Evolutionary conservation across 202 grass and related monocot genomes (phyloP).

Genomic region (Zizania palustris): DNA sequence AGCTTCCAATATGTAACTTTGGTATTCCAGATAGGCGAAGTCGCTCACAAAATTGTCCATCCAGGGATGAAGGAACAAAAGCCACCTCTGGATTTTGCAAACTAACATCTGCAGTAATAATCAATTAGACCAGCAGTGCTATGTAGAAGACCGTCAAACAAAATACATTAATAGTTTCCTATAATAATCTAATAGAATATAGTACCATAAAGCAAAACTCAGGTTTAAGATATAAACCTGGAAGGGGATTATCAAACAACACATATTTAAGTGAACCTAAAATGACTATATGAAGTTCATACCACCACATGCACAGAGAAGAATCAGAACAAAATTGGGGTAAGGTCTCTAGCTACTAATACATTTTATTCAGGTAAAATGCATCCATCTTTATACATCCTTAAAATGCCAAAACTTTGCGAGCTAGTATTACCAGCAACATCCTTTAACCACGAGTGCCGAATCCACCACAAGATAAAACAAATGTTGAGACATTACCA

Average conservation of each 20-base stretch:
- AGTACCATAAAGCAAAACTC: not conserved
- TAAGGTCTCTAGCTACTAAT: not conserved
- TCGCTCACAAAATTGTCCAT: constrained; percentile 69
- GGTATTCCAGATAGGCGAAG: constrained; percentile 62
- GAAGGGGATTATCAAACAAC: not conserved
- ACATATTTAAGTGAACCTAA: not conserved
- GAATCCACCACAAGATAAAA: not conserved
- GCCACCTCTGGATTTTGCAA: constrained; percentile 61
- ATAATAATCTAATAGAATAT: constrained; percentile 4
- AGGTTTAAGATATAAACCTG: not conserved
- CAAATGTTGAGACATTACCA: not conserved
- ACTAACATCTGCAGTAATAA: constrained; percentile 62
- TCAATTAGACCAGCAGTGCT: constrained; percentile 25
- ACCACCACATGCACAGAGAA: not conserved
- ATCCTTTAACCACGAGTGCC: not conserved
- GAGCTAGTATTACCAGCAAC: no score
- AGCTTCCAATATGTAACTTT: constrained; percentile 66
- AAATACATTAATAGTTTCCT: not conserved
- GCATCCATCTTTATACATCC: not conserved
- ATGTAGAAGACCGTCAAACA: not conserved
- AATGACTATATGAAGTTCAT: not conserved
- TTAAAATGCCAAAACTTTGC: not conserved
- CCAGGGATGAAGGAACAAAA: constrained; percentile 54
- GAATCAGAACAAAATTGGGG: not conserved
- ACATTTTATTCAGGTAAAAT: not conserved